A percentile compares a stretch with the other conserved stretches of the same genome.
Conservation (phyloP, 2,329 filamentous ascomycete species). For the Penicillium sp. region DNA sequence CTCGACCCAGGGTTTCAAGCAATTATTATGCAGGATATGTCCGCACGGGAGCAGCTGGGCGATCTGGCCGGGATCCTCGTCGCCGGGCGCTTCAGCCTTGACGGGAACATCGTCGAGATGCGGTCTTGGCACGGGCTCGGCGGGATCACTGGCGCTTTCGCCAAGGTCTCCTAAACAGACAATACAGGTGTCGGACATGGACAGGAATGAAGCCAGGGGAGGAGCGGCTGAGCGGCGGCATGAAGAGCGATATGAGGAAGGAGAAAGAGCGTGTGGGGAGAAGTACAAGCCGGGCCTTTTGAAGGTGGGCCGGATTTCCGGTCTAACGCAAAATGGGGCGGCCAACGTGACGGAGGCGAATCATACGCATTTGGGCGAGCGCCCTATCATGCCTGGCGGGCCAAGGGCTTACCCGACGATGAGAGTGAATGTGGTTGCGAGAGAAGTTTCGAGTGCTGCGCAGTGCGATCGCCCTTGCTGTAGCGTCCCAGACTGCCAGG, state of each 20-base stretch:
- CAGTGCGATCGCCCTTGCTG: too few species aligned
- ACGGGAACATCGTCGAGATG: conserved; percentile 31
- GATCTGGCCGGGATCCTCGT: conserved; percentile 51
- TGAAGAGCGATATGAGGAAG: conserved; percentile 29
- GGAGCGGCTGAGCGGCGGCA: conserved; percentile 22
- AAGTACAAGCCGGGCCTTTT: conserved; percentile 39
- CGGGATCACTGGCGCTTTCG: conserved; percentile 53
- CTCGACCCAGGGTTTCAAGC: conserved; percentile 90
- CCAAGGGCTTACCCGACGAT: not conserved
- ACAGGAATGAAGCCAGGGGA: conserved; percentile 26
- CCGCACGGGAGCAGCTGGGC: conserved; percentile 72
- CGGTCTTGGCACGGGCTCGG: conserved; percentile 45
- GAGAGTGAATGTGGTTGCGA: too few species aligned
- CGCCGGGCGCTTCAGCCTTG: conserved; percentile 30
- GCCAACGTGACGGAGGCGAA: conserved; percentile 38
- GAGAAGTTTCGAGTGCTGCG: too few species aligned
- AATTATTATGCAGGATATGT: conserved; percentile 89
- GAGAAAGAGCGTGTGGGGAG: conserved; percentile 30
- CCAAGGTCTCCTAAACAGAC: conserved; percentile 69
- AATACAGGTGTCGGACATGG: conserved; percentile 67
- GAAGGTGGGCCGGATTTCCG: conserved; percentile 38
- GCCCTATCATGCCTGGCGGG: not conserved
- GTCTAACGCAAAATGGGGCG: conserved; percentile 40
- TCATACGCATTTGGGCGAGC: conserved; percentile 22
- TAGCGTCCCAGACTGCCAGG: too few species aligned